phyloP scores from a whole-genome alignment of 192 early-diverging fungal genomes.

The Linnemannia elongata region DNA sequence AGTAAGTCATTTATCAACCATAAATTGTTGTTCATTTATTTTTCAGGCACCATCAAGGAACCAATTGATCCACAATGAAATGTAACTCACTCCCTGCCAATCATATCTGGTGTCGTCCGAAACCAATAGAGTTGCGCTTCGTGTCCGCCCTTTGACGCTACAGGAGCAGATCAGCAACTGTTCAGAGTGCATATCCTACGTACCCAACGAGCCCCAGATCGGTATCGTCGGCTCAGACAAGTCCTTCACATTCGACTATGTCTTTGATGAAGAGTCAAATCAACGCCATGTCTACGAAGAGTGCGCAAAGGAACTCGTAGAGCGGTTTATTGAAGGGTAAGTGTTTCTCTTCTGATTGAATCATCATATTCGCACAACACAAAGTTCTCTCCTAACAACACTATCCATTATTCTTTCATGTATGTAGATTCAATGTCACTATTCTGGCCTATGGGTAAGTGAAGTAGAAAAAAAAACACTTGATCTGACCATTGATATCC shows the following conservation, averaged over 20 bases:
- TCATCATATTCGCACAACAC: neutral
- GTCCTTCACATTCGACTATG: conserved; percentile 80
- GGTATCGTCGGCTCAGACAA: conserved; percentile 71
- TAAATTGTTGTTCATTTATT: neutral
- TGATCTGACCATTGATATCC: neutral
- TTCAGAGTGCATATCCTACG: conserved; percentile 69
- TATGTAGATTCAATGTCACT: conserved; percentile 89
- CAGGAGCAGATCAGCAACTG: conserved; percentile 79
- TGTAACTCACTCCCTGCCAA: neutral
- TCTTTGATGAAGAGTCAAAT: conserved; percentile 67
- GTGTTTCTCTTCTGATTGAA: neutral
- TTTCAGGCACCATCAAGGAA: neutral
- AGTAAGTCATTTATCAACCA: conserved; percentile 22
- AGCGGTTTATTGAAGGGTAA: conserved; percentile 82
- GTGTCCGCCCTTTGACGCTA: conserved; percentile 81
- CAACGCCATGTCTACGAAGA: conserved; percentile 72
- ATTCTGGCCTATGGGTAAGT: conserved; percentile 89
- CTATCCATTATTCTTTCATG: neutral
- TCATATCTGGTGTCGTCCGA: neutral
- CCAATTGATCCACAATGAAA: neutral
- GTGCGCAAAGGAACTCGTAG: conserved; percentile 70
- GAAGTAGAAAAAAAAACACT: neutral
- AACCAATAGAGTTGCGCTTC: conserved; percentile 75
- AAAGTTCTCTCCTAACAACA: neutral
- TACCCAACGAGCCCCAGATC: conserved; percentile 73